Conservation (phyloP, 1,284 basidiomycete genomes). For the Rhodotorula mucilaginosa region DNA sequence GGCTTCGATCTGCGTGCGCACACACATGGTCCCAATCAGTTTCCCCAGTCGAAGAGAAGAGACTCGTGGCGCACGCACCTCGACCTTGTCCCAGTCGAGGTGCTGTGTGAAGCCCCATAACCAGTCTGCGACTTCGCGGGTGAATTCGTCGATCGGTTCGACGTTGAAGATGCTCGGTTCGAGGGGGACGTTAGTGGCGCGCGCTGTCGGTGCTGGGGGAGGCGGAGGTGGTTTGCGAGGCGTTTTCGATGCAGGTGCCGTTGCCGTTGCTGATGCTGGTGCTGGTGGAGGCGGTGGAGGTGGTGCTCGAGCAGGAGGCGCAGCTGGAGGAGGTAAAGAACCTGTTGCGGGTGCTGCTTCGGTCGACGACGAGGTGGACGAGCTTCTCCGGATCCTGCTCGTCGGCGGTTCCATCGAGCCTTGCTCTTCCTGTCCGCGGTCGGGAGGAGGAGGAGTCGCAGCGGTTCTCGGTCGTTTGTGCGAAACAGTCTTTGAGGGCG, state of each 20-base stretch:
- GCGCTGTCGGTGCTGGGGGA: not conserved
- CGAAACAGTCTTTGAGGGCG: too few species aligned
- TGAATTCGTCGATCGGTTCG: slow-evolving; percentile 91
- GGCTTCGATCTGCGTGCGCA: slow-evolving; percentile 71
- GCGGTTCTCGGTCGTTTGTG: too few species aligned
- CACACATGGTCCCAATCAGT: not conserved
- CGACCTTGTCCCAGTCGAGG: slow-evolving; percentile 51
- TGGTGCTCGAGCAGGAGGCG: slow-evolving; percentile 7
- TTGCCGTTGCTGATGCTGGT: not conserved
- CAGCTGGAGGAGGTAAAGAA: not conserved
- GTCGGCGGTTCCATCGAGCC: slow-evolving; percentile 19
- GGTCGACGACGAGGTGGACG: not conserved
- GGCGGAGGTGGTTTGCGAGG: slow-evolving; percentile 50
- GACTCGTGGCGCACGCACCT: slow-evolving; percentile 54
- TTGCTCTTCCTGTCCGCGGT: not conserved
- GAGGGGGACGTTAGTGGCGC: slow-evolving; percentile 47
- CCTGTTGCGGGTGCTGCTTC: not conserved
- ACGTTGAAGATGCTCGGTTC: slow-evolving; percentile 87
- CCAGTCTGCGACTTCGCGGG: slow-evolving; percentile 85
- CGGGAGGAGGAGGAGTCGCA: not conserved
- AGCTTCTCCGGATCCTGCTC: not conserved
- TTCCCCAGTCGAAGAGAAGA: too few species aligned
- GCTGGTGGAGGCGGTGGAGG: slow-evolving; percentile 3
- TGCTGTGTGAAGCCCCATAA: slow-evolving; percentile 54
- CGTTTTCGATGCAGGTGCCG: not conserved